Conservation (phyloP, 768 basidiomycete genomes). For the Glaciozyma antarctica region DNA sequence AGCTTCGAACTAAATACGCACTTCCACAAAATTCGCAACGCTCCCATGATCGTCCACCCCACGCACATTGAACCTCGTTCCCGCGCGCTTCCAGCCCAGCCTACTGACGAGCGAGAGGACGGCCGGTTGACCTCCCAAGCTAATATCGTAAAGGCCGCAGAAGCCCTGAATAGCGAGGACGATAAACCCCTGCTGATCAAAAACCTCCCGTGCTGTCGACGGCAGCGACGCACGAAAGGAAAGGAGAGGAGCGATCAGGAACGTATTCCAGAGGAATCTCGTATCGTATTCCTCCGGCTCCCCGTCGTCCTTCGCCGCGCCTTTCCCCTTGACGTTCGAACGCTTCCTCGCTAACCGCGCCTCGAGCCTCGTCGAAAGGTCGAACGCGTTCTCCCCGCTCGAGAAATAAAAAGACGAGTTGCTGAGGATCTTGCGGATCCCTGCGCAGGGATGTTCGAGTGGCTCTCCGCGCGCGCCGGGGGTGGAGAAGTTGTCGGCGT, state of each 20-base stretch:
- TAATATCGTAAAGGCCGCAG: slow-evolving; percentile 72
- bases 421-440: slow-evolving; percentile 80
- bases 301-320: slow-evolving; percentile 36
- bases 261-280: slow-evolving; percentile 92
- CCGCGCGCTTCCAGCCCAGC: slow-evolving; percentile 87
- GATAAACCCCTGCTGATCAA: slow-evolving; percentile 77
- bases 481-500: neutral
- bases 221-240: slow-evolving; percentile 78
- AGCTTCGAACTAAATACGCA: slow-evolving; percentile 37
- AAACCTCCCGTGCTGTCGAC: slow-evolving; percentile 54
- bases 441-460: slow-evolving; percentile 82
- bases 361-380: slow-evolving; percentile 72
- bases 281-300: slow-evolving; percentile 54
- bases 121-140: slow-evolving; percentile 58
- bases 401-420: slow-evolving; percentile 92
- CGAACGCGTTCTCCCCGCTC: slow-evolving; percentile 62
- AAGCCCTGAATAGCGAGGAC: slow-evolving; percentile 92
- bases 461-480: slow-evolving; percentile 44
- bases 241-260: slow-evolving; percentile 72
- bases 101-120: slow-evolving; percentile 75
- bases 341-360: slow-evolving; percentile 47
- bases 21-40: slow-evolving; percentile 94
- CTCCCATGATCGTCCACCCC: slow-evolving; percentile 54
- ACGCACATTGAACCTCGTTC: slow-evolving; percentile 77
- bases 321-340: slow-evolving; percentile 8